Base-by-base conservation (phyloP, 176 grass and related monocot species). In the Otatea glauca region DNA sequence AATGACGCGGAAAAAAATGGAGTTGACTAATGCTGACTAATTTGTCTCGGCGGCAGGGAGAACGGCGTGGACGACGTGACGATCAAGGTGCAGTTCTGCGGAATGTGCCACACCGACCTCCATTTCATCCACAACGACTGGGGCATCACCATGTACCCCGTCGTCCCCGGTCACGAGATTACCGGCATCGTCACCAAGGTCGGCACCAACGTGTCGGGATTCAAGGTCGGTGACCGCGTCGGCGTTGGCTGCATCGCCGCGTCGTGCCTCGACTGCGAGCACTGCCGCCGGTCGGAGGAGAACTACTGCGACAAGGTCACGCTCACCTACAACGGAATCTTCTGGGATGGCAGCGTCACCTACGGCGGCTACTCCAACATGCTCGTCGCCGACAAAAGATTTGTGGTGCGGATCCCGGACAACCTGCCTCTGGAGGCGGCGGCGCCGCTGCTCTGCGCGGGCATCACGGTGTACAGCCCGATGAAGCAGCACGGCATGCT, bases 31-130 rank as follows among this genome's bases (percentile, higher is more conserved):
- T 76, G 29, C 50, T 50, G 10, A 21, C 2, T 68, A 21, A 42
- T 21, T 5, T 42, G 3, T 5, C 55, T 14, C 16, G 0, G 15
- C 1, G 20, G 12, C 3, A 76, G 94, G 82, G 94, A 86, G 87
- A 97, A 86, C 37, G 91, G 92, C 34, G 66, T 43, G 5, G 95
- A 97, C 54, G 95, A 97, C 61, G 95, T 97, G 58, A 86, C 71
- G 0, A 93, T 97, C 62, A 97, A 91, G 89, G 79, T 97, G 50
- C 67, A 86, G 4, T 94, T 87, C 80, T 97, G 92, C 80, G 95
- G 95, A 3, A 92, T 97, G 88, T 97, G 95, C 92, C 95, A 94
- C 86, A 94, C 90, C 0, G 95, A 97, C 86, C 81, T 97, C 20
- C 95, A 97, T 79, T 81, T 89, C 79, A 71, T 90, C 55, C 76